A percentile compares a stretch with the other conserved stretches of the same genome.
Evolutionary conservation across 257 asterid genomes (phyloP).

Genomic region (Solanum etuberosum): DNA sequence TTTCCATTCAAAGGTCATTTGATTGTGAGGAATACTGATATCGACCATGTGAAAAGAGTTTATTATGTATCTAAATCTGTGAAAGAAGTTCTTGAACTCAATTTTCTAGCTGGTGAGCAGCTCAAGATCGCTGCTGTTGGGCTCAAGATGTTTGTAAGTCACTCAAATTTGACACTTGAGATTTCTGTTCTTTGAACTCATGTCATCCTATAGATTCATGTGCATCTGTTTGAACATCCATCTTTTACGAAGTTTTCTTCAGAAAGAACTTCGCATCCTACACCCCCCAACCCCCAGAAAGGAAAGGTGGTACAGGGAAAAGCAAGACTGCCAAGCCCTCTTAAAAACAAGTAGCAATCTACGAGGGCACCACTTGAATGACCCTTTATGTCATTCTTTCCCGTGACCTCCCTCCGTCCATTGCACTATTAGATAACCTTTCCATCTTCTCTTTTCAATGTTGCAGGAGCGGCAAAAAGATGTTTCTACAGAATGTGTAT

Average conservation of each 20-base stretch:
- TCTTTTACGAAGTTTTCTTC: background rate
- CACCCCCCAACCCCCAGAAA: background rate
- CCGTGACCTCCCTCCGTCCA: background rate
- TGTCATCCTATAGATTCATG: background rate
- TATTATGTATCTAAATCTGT: slow-evolving; percentile 75
- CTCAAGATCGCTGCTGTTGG: slow-evolving; percentile 97
- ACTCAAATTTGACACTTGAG: slow-evolving; percentile 1
- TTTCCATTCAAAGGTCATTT: slow-evolving; percentile 83
- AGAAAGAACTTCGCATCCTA: background rate
- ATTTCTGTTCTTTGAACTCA: background rate
- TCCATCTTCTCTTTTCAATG: background rate
- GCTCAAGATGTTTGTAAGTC: slow-evolving; percentile 93
- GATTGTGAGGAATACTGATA: slow-evolving; percentile 65
- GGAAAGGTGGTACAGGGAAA: background rate
- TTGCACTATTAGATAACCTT: background rate
- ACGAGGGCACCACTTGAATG: background rate
- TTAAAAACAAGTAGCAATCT: background rate
- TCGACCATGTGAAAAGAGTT: slow-evolving; percentile 71
- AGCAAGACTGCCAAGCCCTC: background rate
- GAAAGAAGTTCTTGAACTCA: slow-evolving; percentile 74
- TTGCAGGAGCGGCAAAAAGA: slow-evolving; percentile 85
- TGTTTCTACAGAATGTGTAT: slow-evolving; percentile 51
- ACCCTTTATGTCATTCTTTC: background rate
- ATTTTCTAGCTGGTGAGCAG: slow-evolving; percentile 68
- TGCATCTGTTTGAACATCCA: background rate